Evolutionary conservation across 2,329 filamentous ascomycete species (phyloP).

Genomic region (Trichoderma simmonsii): DNA sequence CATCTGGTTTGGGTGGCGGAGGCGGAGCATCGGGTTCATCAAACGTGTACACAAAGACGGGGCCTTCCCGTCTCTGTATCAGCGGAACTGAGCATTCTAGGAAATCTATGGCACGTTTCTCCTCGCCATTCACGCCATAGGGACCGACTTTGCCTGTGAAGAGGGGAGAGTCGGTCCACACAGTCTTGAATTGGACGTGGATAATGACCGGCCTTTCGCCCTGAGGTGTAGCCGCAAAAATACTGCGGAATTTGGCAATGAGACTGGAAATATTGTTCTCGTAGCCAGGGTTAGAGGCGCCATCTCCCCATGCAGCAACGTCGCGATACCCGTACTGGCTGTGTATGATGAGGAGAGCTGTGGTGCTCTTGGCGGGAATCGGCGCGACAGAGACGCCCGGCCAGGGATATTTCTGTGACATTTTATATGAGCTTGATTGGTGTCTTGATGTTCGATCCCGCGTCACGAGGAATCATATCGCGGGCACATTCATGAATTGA

Average conservation of each 20-base stretch:
- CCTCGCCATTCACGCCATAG: conserved; percentile 16
- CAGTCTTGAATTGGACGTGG: conserved; percentile 19
- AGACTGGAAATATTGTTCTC: conserved; percentile 15
- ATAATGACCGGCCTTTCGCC: conserved; percentile 12
- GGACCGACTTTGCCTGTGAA: conserved; percentile 13
- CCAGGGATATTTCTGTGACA: background rate
- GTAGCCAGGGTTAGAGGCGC: conserved; percentile 5
- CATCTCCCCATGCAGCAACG: background rate
- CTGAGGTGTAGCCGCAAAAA: background rate
- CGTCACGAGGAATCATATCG: background rate
- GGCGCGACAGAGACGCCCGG: background rate
- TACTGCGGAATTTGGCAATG: conserved; percentile 7
- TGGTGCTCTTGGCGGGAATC: background rate
- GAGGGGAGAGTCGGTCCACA: conserved; percentile 16
- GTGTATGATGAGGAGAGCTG: conserved; percentile 23
- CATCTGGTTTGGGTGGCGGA: background rate
- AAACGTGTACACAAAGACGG: background rate
- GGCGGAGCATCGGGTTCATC: background rate
- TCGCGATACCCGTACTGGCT: conserved; percentile 19
- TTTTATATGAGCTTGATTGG: background rate
- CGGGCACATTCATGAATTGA: background rate
- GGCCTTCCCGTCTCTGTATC: background rate
- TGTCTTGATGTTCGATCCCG: background rate
- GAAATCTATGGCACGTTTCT: conserved; percentile 18
- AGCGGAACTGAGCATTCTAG: conserved; percentile 18